Evolutionary conservation across 1,284 basidiomycete species (phyloP), one percentile per base, ranked within the genome.

Genomic region (Trametes hirsuta): DNA sequence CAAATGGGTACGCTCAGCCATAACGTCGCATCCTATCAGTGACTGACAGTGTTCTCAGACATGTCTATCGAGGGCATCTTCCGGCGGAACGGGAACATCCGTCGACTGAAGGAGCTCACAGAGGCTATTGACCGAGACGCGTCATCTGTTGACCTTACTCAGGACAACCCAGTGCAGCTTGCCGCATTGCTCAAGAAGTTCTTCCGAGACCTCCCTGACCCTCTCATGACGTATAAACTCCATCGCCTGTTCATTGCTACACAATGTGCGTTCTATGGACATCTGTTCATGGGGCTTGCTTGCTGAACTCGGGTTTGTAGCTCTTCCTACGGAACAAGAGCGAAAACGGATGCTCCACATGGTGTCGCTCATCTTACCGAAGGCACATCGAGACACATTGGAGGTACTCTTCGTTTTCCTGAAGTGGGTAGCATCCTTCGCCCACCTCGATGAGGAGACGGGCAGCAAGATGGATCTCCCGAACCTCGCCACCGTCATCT

Each of bases 11-110:
- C 71, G 92, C 82, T 51, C 34, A 21, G 34, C 14, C 12, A 34
- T n/a, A 59, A 30, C 35, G 25, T 10, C 6, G 10, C 35, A 30
- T 40, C 4, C 21, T 12, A n/a, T 25, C 3, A 14, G 14, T 41
- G 3, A 30, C 47, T 57, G 50, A 44, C 58, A 46, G 21, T 21
- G 58, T 56, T 54, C 12, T 67, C 15, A 97, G 95, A 99, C 76
- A 94, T 99, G 91, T 98, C 97, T 4, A 84, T 99, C 40, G 97
- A 99, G 76, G 97, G 97, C 61, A 97, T 99, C 64, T 99, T 99
- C 84, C 86, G 97, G 55, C 96, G 97, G 80, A 98, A 98, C 73
- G 97, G 97, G 58, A 98, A 99, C 74, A 98, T 99, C 71, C 86
- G 95, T 53, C 85, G 94, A 58, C 81, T 98, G 61, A 95, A 94